phyloP scores from a whole-genome alignment of 2,329 filamentous ascomycete species.

The Colletotrichum neosansevieriae region DNA sequence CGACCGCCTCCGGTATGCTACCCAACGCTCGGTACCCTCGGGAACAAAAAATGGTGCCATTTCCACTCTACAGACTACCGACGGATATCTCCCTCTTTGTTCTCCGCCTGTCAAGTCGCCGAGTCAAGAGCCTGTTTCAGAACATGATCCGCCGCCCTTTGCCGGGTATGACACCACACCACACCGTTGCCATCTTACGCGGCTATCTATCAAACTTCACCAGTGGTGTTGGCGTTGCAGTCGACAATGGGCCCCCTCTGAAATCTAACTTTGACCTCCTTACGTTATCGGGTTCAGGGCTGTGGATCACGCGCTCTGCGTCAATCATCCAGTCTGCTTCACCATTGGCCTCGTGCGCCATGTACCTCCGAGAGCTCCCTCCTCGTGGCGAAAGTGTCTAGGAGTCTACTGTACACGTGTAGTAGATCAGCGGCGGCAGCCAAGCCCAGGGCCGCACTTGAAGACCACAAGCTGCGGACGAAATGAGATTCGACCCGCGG shows the following conservation, averaged over 20 bases:
- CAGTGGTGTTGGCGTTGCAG: background rate
- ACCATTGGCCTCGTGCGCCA: background rate
- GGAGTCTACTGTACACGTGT: too few species aligned
- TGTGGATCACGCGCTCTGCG: slow-evolving; percentile 19
- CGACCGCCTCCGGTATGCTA: background rate
- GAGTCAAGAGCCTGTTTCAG: slow-evolving; percentile 39
- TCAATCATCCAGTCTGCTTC: background rate
- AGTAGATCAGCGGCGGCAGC: background rate
- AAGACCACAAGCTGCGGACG: background rate
- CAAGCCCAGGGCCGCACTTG: background rate
- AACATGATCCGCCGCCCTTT: slow-evolving; percentile 1
- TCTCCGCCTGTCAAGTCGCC: slow-evolving; percentile 13
- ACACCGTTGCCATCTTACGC: slow-evolving; percentile 14
- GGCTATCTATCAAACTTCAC: slow-evolving; percentile 6
- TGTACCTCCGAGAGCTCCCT: background rate
- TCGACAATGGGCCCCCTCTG: background rate
- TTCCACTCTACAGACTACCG: slow-evolving; percentile 21
- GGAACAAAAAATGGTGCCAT: slow-evolving; percentile 32
- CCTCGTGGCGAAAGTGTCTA: background rate
- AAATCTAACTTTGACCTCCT: slow-evolving; percentile 6
- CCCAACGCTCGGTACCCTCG: slow-evolving; percentile 27
- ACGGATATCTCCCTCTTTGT: background rate
- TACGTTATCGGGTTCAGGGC: slow-evolving; percentile 6
- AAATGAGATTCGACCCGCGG: slow-evolving; percentile 18
- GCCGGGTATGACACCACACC: background rate